Conservation (phyloP, 78 protist species). For the Paratrimastix pyriformis region DNA sequence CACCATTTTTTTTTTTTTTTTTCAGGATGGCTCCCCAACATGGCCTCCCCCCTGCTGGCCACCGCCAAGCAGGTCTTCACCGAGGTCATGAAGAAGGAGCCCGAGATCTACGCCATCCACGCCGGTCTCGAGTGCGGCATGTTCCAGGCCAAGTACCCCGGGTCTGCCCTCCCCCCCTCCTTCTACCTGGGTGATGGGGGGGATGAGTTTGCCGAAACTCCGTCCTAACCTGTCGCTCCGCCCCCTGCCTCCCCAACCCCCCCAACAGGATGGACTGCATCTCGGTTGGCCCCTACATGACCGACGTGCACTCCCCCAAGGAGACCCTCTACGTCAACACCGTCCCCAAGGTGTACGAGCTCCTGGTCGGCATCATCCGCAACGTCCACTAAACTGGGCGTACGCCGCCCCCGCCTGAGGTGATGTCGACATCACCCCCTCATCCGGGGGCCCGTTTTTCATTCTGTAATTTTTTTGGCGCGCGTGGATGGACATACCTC, state of each 20-base stretch:
- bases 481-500: no score
- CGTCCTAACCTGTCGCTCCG: no score
- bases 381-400: neutral
- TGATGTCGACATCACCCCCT: no score
- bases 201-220: no score
- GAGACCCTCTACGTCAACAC: constrained; percentile 2
- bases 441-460: no score
- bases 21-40: constrained; percentile 15
- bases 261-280: constrained; percentile 12
- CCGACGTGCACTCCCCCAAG: constrained; percentile 20
- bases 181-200: no score
- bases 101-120: constrained; percentile 26
- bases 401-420: no score
- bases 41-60: neutral
- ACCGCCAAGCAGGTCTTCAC: neutral
- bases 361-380: neutral
- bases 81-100: constrained; percentile 9
- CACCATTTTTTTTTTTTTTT: no score
- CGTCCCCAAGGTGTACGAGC: constrained; percentile 1
- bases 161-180: no score
- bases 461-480: no score
- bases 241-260: no score
- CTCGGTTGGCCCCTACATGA: constrained; percentile 23
- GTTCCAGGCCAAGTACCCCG: constrained; percentile 12
- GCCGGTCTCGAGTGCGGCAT: constrained; percentile 21